Evolutionary conservation across 2,329 filamentous ascomycete genomes (phyloP), one percentile per base, ranked within the genome.

Genomic region (Blumeria hordei): DNA sequence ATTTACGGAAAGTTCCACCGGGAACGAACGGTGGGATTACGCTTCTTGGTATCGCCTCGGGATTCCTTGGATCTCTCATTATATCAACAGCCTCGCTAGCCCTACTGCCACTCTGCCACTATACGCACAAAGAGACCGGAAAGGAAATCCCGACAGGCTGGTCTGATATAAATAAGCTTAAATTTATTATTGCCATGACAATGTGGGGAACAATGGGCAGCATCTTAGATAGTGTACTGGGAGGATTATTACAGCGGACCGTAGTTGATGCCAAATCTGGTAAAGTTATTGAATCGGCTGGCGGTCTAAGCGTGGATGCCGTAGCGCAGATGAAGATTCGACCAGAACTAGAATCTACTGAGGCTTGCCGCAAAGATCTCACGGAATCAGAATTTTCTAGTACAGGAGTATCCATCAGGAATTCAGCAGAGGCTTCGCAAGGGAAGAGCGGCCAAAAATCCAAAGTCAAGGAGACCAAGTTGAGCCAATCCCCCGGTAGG

Each of bases 11-110:
- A 59, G 92, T 96, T 0, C 88, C 92, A 0, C 82, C 78, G 1
- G 92, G 92, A 53, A 96, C 92, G 44, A 98, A 98, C 65, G 92
- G 92, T 35, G 92, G 90, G 14, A 85, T 98, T 8, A 93, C 87
- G 0, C 61, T 79, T 0, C 71, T 77, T 49, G 92, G 92, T 0
- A 70, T 94, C 0, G 69, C 72, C 0, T 85, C 87, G 1, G 88
- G 88, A 0, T 66, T 85, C 18, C 65, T 85, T 0, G 88, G 88
- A 3, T 81, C 85, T 9, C 75, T 83, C 41, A 68, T 75, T 56
- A 79, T 88, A 6, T 72, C 83, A 28, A 78, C 79, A 0, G 62
- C 75, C 0, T 76, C 86, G 2, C 72, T 81, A 49, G 59, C 83
- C 8, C 74, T 88, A 52, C 65, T 88, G 21, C 85, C 86, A 0